Percentiles rank a stretch among this genome's conserved stretches.
Conservation (phyloP, 352 stramenopile species). For the Plasmopara muralis region DNA sequence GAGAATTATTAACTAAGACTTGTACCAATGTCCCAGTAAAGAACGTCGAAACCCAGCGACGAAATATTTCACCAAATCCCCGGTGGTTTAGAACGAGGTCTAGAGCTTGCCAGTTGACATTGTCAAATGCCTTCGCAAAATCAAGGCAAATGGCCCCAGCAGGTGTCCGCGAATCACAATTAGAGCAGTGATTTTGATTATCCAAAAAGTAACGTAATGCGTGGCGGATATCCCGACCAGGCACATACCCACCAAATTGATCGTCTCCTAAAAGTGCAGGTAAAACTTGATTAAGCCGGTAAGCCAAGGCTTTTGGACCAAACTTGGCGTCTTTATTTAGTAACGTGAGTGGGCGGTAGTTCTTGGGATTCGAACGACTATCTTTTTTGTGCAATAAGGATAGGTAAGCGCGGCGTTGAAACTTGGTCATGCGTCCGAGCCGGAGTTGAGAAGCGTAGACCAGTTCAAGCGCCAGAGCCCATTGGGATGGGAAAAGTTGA, state of each 20-base stretch:
- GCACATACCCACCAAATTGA: constrained; percentile 2
- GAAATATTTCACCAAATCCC: constrained; percentile 1
- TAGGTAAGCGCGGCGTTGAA: background rate
- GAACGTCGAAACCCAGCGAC: background rate
- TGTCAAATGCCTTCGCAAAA: constrained; percentile 8
- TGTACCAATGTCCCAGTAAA: constrained; percentile 2
- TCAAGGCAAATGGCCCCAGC: constrained; percentile 4
- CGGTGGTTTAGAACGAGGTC: constrained; percentile 1
- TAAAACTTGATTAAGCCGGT: background rate
- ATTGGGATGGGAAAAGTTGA: constrained; percentile 1
- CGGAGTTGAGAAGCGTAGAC: constrained; percentile 1
- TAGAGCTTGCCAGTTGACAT: constrained; percentile 6
- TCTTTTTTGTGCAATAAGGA: background rate
- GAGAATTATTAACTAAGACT: background rate
- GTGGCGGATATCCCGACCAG: background rate
- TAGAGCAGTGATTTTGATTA: background rate
- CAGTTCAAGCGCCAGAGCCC: background rate
- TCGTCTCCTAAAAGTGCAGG: background rate
- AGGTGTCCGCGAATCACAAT: background rate
- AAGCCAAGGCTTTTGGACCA: background rate
- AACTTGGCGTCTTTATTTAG: constrained; percentile 2
- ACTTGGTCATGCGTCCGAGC: background rate
- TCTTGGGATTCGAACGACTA: background rate
- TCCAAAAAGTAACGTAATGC: background rate
- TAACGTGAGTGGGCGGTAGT: background rate